phyloP scores from a whole-genome alignment of 1,284 basidiomycete genomes.

The Gymnopus androsaceus region DNA sequence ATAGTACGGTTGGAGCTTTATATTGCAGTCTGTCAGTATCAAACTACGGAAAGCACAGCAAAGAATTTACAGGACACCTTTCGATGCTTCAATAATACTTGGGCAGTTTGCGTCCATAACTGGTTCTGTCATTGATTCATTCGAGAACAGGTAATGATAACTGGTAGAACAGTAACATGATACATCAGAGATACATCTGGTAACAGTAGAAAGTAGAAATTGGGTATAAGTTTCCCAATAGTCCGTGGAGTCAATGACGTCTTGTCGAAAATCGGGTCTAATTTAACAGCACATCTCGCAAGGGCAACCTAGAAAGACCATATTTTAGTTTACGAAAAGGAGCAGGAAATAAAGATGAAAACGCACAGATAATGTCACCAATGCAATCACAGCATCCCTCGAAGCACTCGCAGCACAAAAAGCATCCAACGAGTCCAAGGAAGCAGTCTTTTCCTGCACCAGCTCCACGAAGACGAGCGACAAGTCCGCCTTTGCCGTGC shows the following conservation, averaged over 20 bases:
- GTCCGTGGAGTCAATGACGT: not conserved
- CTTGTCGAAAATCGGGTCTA: not conserved
- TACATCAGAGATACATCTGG: no score
- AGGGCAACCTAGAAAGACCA: conserved; percentile 41
- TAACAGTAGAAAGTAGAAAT: no score
- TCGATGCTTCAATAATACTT: no score
- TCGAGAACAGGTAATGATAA: no score
- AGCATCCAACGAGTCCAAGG: conserved; percentile 58
- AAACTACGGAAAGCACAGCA: no score
- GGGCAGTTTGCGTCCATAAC: no score
- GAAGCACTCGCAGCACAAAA: conserved; percentile 64
- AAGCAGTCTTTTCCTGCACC: conserved; percentile 68
- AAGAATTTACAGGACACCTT: no score
- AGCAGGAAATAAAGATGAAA: not conserved
- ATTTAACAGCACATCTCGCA: conserved; percentile 51
- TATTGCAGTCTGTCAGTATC: no score
- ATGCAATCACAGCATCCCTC: conserved; percentile 51
- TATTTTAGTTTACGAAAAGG: not conserved
- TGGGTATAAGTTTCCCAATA: no score
- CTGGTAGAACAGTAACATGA: no score
- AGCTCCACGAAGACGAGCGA: conserved; percentile 59
- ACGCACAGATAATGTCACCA: conserved; percentile 50
- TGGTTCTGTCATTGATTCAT: no score
- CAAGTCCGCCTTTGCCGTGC: conserved; percentile 35
- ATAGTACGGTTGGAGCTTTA: no score